Evolutionary conservation across 495 filamentous ascomycete species (phyloP).

Genomic region (Podospora appendiculata): DNA sequence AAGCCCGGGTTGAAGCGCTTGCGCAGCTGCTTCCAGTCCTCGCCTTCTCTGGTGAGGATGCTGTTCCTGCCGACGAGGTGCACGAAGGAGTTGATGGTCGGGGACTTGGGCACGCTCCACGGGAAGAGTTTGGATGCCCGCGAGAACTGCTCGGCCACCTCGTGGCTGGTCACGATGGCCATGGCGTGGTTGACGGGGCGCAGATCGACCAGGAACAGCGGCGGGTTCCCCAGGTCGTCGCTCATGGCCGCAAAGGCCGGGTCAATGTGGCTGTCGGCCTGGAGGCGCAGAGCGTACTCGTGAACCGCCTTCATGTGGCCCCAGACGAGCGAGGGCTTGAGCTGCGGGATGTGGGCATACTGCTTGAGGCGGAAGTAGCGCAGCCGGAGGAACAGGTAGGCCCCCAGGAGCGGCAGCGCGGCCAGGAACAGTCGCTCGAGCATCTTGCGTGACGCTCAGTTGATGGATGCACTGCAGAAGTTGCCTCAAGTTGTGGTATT

Average conservation of each 20-base stretch:
- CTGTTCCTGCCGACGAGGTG: constrained; percentile 30
- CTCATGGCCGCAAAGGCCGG: constrained; percentile 13
- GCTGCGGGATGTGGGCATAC: constrained; percentile 21
- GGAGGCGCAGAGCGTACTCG: constrained; percentile 8
- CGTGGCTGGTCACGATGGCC: constrained; percentile 34
- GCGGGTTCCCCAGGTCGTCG: constrained; percentile 17
- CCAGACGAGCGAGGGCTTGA: constrained; percentile 20
- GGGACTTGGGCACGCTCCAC: constrained; percentile 37
- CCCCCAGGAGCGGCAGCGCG: constrained; percentile 8
- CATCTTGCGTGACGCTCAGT: constrained; percentile 4
- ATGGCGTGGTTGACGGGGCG: constrained; percentile 26
- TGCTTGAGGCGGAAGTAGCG: constrained; percentile 19
- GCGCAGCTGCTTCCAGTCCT: constrained; percentile 32
- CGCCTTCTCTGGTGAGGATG: constrained; percentile 23
- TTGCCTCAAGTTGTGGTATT: too few species aligned
- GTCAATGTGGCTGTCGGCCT: constrained; percentile 18
- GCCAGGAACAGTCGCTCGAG: neutral
- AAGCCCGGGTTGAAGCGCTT: constrained; percentile 38
- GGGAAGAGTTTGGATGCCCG: constrained; percentile 27
- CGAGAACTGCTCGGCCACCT: constrained; percentile 36
- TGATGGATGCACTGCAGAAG: neutral
- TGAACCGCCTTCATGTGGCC: constrained; percentile 22
- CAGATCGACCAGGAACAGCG: constrained; percentile 25
- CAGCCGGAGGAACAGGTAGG: constrained; percentile 13
- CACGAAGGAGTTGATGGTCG: constrained; percentile 18